Evolutionary conservation across 768 basidiomycete species (phyloP).

Genomic region (Pulveroboletus ravenelii): DNA sequence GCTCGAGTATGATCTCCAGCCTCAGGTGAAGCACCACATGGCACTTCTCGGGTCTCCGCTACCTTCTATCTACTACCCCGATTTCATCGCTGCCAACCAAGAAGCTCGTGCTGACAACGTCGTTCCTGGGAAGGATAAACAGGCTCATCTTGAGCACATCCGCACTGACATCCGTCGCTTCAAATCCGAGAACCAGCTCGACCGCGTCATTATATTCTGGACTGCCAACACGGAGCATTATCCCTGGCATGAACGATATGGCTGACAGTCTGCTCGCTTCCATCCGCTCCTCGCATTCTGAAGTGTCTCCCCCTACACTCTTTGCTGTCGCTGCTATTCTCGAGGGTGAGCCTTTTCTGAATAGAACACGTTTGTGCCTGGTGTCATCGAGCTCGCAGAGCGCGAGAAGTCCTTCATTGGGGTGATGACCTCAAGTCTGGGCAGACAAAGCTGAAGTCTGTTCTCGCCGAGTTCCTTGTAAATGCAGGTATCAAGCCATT

Average conservation of each 20-base stretch:
- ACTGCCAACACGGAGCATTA: constrained; percentile 98
- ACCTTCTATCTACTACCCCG: constrained; percentile 94
- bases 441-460: constrained; percentile 96
- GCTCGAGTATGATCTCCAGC: constrained; percentile 94
- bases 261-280: constrained; percentile 79
- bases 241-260: constrained; percentile 93
- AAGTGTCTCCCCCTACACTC: constrained; percentile 94
- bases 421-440: constrained; percentile 98
- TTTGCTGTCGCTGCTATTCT: constrained; percentile 96
- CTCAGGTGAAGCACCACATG: constrained; percentile 91
- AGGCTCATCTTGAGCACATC: constrained; percentile 85
- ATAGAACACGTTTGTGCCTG: constrained; percentile 99
- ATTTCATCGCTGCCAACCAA: constrained; percentile 98
- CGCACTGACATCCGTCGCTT: constrained; percentile 92
- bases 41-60: constrained; percentile 74
- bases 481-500: constrained; percentile 98
- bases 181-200: constrained; percentile 77
- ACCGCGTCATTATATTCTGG: constrained; percentile 94
- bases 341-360: constrained; percentile 92
- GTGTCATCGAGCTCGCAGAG: constrained; percentile 90
- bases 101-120: constrained; percentile 94
- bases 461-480: constrained; percentile 96
- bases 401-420: constrained; percentile 88
- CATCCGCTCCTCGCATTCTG: constrained; percentile 80
- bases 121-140: constrained; percentile 81